These are phyloP conservation scores for Hymenoscyphus fraxineus DNA, from an alignment of 2,329 filamentous ascomycete species.

Conservation along the genomic window DNA sequence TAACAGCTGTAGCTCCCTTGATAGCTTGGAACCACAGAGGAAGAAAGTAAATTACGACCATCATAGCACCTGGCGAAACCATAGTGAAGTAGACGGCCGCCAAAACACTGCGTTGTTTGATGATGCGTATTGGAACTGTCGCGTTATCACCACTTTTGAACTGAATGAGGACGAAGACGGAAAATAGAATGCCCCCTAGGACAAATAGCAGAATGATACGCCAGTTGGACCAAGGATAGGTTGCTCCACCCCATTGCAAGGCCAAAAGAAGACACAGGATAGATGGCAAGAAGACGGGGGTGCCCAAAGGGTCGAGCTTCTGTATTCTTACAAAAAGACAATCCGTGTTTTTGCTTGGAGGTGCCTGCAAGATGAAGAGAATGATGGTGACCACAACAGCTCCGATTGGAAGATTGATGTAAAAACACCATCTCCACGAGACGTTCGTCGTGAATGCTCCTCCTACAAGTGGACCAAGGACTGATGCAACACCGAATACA, in stretches of 20 bases:
- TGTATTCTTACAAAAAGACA: conserved; percentile 39
- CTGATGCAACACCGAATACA: conserved; percentile 33
- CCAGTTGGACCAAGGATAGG: conserved; percentile 33
- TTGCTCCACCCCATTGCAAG: conserved; percentile 35
- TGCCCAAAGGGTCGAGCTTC: conserved; percentile 37
- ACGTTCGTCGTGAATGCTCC: conserved; percentile 39
- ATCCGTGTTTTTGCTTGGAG: conserved; percentile 18
- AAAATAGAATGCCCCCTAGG: conserved; percentile 29
- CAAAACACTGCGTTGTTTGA: conserved; percentile 37
- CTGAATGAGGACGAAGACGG: conserved; percentile 35
- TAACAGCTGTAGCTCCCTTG: conserved; percentile 39
- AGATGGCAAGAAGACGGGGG: conserved; percentile 34
- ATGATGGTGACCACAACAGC: conserved; percentile 21
- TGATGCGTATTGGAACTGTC: conserved; percentile 39
- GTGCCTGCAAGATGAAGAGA: conserved; percentile 18
- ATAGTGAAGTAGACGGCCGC: conserved; percentile 33
- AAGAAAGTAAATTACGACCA: conserved; percentile 46
- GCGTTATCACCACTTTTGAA: conserved; percentile 38
- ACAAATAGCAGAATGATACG: conserved; percentile 38
- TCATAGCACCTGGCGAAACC: conserved; percentile 33
- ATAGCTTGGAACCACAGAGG: conserved; percentile 48
- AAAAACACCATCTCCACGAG: conserved; percentile 37
- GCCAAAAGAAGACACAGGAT: conserved; percentile 34
- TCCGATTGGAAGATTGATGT: conserved; percentile 39
- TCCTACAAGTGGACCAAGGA: conserved; percentile 38